A percentile compares a stretch with the other conserved stretches of the same genome.
Evolutionary conservation across 148 eudicot species (phyloP).

Genomic region (Cornus florida): DNA sequence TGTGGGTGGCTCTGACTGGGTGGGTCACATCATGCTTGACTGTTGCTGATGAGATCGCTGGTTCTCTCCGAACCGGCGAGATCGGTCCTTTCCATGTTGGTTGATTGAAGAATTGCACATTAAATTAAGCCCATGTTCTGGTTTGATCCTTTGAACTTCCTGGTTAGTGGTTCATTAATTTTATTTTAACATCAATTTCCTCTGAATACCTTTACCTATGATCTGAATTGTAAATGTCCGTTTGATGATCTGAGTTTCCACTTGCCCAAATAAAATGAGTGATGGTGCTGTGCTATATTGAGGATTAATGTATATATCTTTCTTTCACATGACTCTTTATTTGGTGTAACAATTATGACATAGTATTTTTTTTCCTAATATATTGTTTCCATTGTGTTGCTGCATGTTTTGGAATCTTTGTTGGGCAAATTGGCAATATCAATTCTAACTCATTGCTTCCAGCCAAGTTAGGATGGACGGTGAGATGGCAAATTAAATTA

Average conservation of each 20-base stretch:
- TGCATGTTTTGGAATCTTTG: not conserved
- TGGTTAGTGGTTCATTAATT: slow-evolving; percentile 7
- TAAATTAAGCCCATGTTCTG: not conserved
- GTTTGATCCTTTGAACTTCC: slow-evolving; percentile 2
- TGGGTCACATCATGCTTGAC: slow-evolving; percentile 69
- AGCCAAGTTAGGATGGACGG: not conserved
- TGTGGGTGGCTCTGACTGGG: slow-evolving; percentile 57
- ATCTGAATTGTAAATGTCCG: not conserved
- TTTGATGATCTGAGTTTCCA: not conserved
- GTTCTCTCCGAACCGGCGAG: slow-evolving; percentile 55
- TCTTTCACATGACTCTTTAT: not conserved
- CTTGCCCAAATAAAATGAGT: not conserved
- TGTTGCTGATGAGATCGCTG: slow-evolving; percentile 79
- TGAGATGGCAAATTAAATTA: not conserved
- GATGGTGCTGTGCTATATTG: not conserved
- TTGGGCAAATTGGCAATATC: not conserved
- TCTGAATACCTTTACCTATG: not conserved
- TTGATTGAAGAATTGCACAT: slow-evolving; percentile 22
- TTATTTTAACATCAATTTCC: not conserved
- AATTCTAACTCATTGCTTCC: not conserved
- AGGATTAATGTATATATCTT: not conserved
- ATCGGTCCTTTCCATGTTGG: slow-evolving; percentile 61
- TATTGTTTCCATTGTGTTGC: not conserved
- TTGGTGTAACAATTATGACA: not conserved
- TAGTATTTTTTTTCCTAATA: not conserved